Evolutionary conservation across 2,329 filamentous ascomycete genomes (phyloP), one percentile per base, ranked within the genome.

Genomic region (Ascochyta clinopodiicola): DNA sequence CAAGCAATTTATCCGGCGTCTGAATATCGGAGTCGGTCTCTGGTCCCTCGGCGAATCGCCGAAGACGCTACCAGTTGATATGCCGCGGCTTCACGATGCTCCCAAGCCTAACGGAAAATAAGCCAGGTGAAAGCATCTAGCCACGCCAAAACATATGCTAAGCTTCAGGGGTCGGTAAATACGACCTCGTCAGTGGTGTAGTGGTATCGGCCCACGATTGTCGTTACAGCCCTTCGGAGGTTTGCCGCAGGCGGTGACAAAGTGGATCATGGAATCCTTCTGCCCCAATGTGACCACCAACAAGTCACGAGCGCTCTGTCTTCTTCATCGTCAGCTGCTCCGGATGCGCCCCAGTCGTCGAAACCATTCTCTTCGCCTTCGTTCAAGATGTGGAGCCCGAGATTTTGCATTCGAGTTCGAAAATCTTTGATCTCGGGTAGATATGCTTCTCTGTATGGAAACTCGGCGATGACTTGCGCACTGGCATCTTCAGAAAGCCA

Each of bases 361-460:
- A 85, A 83, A 9, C 88, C 89, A 6, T 79, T 79, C 38, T 92
- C 82, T 53, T 84, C 79, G 6, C 86, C 86, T 67, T 90, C 84
- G 17, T 86, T 80, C 2, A 89, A 62, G 2, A 87, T 66, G 10
- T 70, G 79, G 74, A 82, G 77, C 31, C 78, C 83, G 15, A 85
- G 76, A 2, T 76, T 73, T 8, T 71, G 67, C 86, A 97, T 88
- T 22, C 81, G 79, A 8, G 79, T 72, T 37, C 82, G 82, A 62
- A 97, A 88, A 12, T 84, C 80, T 5, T 80, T 74, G 10, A 88
- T 81, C 57, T 96, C 86, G 35, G 82, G 77, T 1, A 86, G 86
- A 58, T 88, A 89, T 8, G 83, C 81, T 59, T 93, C 89, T 34
- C 95, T 83, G 49, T 92, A 80, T 0, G 94, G 94, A 38, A 96